Evolutionary conservation across 1,284 basidiomycete genomes (phyloP).

Genomic region (Porodaedalea pini): DNA sequence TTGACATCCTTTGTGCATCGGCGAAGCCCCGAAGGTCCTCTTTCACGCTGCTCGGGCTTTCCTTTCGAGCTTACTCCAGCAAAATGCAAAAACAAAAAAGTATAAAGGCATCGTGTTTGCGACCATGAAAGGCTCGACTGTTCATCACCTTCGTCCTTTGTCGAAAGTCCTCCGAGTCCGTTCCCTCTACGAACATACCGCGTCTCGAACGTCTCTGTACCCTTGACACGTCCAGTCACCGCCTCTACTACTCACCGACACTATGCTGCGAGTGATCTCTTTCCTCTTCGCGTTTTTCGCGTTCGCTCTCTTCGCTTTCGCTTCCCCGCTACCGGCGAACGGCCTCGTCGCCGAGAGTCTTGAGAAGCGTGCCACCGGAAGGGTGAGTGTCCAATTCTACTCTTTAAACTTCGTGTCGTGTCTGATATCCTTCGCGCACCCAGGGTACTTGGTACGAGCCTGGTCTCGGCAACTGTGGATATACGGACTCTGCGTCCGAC

Average conservation of each 20-base stretch:
- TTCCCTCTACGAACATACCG: neutral
- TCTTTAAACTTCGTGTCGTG: conserved; percentile 3
- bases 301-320: conserved; percentile 40
- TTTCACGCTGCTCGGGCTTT: neutral
- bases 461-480: conserved; percentile 20
- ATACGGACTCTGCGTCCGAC: conserved; percentile 13
- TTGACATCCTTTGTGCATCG: neutral
- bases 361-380: conserved; percentile 47
- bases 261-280: conserved; percentile 29
- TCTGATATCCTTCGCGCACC: neutral
- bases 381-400: conserved; percentile 36
- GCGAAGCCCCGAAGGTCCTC: neutral
- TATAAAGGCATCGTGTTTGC: neutral
- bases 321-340: conserved; percentile 42
- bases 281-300: conserved; percentile 43
- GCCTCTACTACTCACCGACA: neutral
- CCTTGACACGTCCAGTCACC: neutral
- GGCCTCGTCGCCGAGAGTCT: conserved; percentile 31
- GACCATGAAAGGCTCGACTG: neutral
- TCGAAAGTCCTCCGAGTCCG: neutral
- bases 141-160: neutral
- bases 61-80: conserved; percentile 6
- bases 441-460: conserved; percentile 22
- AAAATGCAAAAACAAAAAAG: neutral
- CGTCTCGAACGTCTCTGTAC: neutral